Evolutionary conservation across 2,329 filamentous ascomycete genomes (phyloP).

Genomic region (Aureobasidium sp.): DNA sequence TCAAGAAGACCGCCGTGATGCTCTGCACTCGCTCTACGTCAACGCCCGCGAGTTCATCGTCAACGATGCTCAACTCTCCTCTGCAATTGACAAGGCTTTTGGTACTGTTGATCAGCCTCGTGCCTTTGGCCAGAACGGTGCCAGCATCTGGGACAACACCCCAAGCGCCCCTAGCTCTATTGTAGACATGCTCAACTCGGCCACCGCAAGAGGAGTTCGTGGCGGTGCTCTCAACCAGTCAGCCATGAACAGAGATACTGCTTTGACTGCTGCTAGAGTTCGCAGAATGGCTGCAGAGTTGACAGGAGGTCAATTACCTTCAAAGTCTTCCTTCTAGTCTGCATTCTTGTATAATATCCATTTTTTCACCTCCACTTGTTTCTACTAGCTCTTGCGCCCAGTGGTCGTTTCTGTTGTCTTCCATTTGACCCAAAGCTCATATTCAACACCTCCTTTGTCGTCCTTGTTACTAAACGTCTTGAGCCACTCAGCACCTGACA

Average conservation of each 20-base stretch:
- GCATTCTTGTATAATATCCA: slow-evolving; percentile 9
- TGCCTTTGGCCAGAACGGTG: slow-evolving; percentile 36
- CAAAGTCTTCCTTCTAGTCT: slow-evolving; percentile 3
- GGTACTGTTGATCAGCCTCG: slow-evolving; percentile 46
- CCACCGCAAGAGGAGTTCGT: slow-evolving; percentile 22
- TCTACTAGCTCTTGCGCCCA: not conserved
- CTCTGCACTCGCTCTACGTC: slow-evolving; percentile 82
- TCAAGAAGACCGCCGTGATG: slow-evolving; percentile 44
- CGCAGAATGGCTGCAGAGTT: slow-evolving; percentile 59
- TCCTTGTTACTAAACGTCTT: not conserved
- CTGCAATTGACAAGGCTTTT: slow-evolving; percentile 70
- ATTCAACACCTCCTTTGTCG: not conserved
- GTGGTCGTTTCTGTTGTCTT: not conserved
- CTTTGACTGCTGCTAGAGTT: slow-evolving; percentile 46
- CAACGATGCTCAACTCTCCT: slow-evolving; percentile 67
- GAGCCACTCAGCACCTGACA: not conserved
- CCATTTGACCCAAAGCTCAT: not conserved
- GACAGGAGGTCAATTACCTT: slow-evolving; percentile 56
- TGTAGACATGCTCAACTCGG: slow-evolving; percentile 39
- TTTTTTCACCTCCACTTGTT: not conserved
- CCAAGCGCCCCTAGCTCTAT: slow-evolving; percentile 40
- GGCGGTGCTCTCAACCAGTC: slow-evolving; percentile 28
- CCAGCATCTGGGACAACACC: slow-evolving; percentile 46
- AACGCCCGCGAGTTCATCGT: slow-evolving; percentile 83
- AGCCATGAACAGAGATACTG: not conserved